These are phyloP conservation scores for Austropuccinia psidii DNA, from an alignment of 1,284 basidiomycete species.

Conservation along the genomic window DNA sequence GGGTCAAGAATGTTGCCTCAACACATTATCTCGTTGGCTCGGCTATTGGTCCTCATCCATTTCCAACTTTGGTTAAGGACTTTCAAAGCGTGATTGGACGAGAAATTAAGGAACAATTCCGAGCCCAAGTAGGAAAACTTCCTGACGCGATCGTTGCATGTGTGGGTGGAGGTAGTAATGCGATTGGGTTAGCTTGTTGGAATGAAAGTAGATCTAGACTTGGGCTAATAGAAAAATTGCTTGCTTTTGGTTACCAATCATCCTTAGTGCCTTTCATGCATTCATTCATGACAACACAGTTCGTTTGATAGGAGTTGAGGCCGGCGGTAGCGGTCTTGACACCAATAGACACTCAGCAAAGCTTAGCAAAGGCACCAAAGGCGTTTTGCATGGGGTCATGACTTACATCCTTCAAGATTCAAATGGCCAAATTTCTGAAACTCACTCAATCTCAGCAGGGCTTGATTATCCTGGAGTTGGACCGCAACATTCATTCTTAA, in stretches of 20 bases:
- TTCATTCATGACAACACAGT: constrained; percentile 81
- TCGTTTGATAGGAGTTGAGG: constrained; percentile 83
- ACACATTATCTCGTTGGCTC: constrained; percentile 98
- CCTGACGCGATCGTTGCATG: constrained; percentile 94
- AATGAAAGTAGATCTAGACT: not conserved
- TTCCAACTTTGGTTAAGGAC: constrained; percentile 96
- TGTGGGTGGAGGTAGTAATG: constrained; percentile 94
- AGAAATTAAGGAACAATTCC: constrained; percentile 85
- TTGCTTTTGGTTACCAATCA: not conserved
- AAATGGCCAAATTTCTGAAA: constrained; percentile 89
- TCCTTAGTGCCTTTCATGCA: constrained; percentile 72
- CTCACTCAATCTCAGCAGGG: constrained; percentile 93
- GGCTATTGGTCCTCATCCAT: constrained; percentile 94
- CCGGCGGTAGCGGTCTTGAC: constrained; percentile 67
- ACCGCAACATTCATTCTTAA: constrained; percentile 94
- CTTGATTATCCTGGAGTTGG: constrained; percentile 81
- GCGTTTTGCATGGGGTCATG: constrained; percentile 90
- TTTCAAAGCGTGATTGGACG: constrained; percentile 93
- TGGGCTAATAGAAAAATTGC: not conserved
- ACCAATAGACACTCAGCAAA: constrained; percentile 86
- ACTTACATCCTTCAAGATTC: constrained; percentile 87
- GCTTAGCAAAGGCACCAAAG: constrained; percentile 75
- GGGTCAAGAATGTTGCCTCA: constrained; percentile 79
- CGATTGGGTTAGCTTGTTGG: constrained; percentile 60
- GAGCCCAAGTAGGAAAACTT: constrained; percentile 67